Evolutionary conservation across 2,329 filamentous ascomycete species (phyloP), one percentile per base, ranked within the genome.

Genomic region (Colletotrichum coccodes): DNA sequence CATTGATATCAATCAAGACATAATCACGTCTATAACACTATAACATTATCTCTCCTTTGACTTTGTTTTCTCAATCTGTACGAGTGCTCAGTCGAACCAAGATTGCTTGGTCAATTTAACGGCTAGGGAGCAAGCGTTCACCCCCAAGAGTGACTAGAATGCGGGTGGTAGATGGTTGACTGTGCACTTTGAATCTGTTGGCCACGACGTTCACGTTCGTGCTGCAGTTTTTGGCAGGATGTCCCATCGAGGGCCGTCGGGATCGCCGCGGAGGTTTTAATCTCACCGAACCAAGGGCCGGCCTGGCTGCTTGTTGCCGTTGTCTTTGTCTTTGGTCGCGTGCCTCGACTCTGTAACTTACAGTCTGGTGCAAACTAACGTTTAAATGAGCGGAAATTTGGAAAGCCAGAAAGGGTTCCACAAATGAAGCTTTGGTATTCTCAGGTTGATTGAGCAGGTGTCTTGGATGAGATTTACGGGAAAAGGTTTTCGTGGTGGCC

Each of bases 1-100:
- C 57, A 70, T 52, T 58, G 53, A 62, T 47, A 63, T 58, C 36
- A 70, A 68, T 34, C 36, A 53, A 66, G 53, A 58, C 50, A 53
- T 59, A 66, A 68, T 60, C 12, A 40, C 28, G 47, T 60, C 34
- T 60, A 30, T 32, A 42, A 42, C 26, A 38, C 5, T 14, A 12
- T 14, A 4, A 18, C 21, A 12, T 52, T 11, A 4, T 52, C 1
- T 14, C 18, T 14, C 21, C 18, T 8, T 3, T 23, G 30, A 36
- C n/a, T 11, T n/a, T 7, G 16, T 50, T 50, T 26, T 30, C 28
- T n/a, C n/a, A n/a, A n/a, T n/a, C n/a, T n/a, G n/a, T n/a, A n/a
- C n/a, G n/a, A n/a, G n/a, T n/a, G n/a, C n/a, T n/a, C n/a, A n/a
- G n/a, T n/a, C n/a, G n/a, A n/a, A n/a, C n/a, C n/a, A n/a, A n/a